A percentile compares a stretch with the other conserved stretches of the same genome.
Conservation (phyloP, 495 filamentous ascomycete species). For the Annulohypoxylon stygium region DNA sequence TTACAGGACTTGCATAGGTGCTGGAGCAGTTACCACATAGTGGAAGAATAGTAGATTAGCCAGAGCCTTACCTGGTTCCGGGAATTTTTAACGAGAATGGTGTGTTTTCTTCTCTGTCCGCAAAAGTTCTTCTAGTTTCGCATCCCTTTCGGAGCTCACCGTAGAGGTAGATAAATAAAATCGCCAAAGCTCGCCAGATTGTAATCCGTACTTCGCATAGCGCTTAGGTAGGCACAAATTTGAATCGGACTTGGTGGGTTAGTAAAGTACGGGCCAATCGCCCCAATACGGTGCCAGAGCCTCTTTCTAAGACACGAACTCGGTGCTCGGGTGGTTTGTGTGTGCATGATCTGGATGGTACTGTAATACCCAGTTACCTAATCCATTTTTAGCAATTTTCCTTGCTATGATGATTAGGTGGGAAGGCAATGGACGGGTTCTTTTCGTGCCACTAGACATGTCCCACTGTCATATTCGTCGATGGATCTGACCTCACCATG, state of each 20-base stretch:
- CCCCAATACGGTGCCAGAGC: constrained; percentile 6
- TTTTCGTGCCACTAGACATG: constrained; percentile 31
- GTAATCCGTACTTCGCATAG: not conserved
- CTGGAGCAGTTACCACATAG: constrained; percentile 5
- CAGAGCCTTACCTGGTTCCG: constrained; percentile 38
- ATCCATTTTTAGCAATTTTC: constrained; percentile 42
- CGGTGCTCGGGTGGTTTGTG: constrained; percentile 22
- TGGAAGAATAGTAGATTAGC: constrained; percentile 2
- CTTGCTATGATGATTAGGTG: constrained; percentile 15
- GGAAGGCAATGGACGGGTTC: constrained; percentile 31
- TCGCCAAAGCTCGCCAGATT: constrained; percentile 10
- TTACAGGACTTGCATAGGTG: constrained; percentile 20
- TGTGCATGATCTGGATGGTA: constrained; percentile 47
- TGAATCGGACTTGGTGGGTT: not conserved
- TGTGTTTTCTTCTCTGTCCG: not conserved
- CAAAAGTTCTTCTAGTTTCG: constrained; percentile 8
- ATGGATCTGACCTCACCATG: constrained; percentile 28
- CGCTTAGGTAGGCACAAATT: not conserved
- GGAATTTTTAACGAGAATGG: constrained; percentile 43
- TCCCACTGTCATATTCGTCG: constrained; percentile 23
- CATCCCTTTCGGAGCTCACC: constrained; percentile 31
- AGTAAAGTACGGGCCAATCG: constrained; percentile 2
- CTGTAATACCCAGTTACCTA: constrained; percentile 32
- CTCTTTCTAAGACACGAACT: constrained; percentile 14
- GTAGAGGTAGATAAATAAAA: constrained; percentile 5